Base-by-base conservation (phyloP, 1,284 basidiomycete genomes). In the Ustanciosporium gigantosporum region DNA sequence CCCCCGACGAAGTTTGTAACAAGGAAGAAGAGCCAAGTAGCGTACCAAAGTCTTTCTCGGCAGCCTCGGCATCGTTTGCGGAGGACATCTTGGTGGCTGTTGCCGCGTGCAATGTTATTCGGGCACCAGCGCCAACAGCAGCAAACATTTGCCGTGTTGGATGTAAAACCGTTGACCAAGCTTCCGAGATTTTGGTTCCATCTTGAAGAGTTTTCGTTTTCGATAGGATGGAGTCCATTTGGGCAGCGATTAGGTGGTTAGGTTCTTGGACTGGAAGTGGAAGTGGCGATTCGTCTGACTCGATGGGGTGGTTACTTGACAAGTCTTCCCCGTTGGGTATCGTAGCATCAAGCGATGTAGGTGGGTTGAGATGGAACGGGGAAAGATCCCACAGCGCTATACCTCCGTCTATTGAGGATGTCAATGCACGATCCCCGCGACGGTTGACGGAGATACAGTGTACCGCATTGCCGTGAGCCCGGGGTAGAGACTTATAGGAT, bases 121-220 rank as follows among this genome's bases (percentile, higher is more conserved):
- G 38, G 0, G 64, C 58, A 1, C 58, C 53, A 5, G 50, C 42
- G 2, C 64, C 64, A 6, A 51, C 36, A 4, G 53, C 21, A 0
- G 64, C 64, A 25, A 66, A 61, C 6, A 45, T 4, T 2, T 45
- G 37, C 2, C 14, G 16, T 0, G 40, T 40, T 1, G 64, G 64
- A n/a, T 57, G 53, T 2, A 66, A 37, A 3, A 23, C 29, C 2
- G 64, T 61, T 22, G 44, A 45, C 53, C 53, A 66, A 6, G 64
- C 52, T 24, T 66, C 53, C 4, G 61, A 60, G 2, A 56, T 15
- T 6, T n/a, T n/a, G n/a, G n/a, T n/a, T n/a, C n/a, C n/a, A n/a
- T n/a, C n/a, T n/a, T 29, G 55, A 23, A 9, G 34, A 23, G 13
- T 4, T 14, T 3, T 39, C 19, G 5, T 53, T 46, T 9, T 53